A percentile compares a stretch with the other conserved stretches of the same genome.
phyloP scores from a whole-genome alignment of 352 stramenopile species.

The Globisporangium okanoganense region DNA sequence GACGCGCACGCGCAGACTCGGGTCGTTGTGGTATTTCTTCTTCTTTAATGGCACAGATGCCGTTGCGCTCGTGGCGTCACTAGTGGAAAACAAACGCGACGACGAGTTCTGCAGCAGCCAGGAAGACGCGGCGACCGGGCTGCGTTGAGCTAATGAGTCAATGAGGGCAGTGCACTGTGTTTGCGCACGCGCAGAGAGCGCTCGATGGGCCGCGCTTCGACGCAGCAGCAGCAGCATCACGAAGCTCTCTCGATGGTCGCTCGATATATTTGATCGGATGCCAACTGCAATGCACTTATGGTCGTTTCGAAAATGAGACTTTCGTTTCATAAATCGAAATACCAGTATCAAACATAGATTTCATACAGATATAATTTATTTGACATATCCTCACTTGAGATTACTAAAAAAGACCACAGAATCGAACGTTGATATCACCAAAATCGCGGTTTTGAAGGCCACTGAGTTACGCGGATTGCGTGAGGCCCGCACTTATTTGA shows the following conservation, averaged over 20 bases:
- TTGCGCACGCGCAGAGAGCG: not conserved
- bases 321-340: too few relatives aligned
- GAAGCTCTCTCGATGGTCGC: not conserved
- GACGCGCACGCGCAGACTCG: constrained; percentile 77
- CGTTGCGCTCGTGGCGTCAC: not conserved
- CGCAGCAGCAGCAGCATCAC: constrained; percentile 1
- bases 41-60: constrained; percentile 18
- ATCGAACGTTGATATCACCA: not conserved
- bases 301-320: not conserved
- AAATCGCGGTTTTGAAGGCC: not conserved
- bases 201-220: constrained; percentile 2
- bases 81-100: constrained; percentile 4
- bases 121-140: not conserved
- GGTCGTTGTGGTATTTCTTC: constrained; percentile 66
- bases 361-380: not conserved
- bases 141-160: too few relatives aligned
- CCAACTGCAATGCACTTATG: not conserved
- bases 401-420: too few relatives aligned
- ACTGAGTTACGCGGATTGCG: constrained; percentile 4
- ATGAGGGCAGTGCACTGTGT: not conserved
- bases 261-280: not conserved
- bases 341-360: not conserved
- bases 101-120: not conserved
- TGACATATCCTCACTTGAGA: not conserved
- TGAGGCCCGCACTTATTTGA: not conserved